A percentile compares a stretch with the other conserved stretches of the same genome.
phyloP scores from a whole-genome alignment of 208 protist species.

The Acanthamoeba lenticulata region DNA sequence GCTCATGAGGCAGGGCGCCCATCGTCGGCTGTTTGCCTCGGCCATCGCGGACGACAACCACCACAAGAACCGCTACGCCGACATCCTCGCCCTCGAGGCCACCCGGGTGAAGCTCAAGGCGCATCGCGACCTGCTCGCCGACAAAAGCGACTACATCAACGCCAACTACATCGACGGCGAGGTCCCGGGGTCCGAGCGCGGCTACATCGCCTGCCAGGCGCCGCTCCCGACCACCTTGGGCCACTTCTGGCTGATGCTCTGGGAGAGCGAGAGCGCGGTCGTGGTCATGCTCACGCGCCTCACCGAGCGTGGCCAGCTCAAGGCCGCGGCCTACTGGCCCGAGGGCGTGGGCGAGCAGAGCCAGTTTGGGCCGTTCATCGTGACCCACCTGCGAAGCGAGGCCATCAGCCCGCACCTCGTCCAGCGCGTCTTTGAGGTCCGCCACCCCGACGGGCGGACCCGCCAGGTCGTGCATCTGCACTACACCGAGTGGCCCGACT shows the following conservation, averaged over 20 bases:
- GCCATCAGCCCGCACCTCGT: neutral
- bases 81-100: neutral
- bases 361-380: neutral
- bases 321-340: conserved; percentile 35
- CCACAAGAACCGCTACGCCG: neutral
- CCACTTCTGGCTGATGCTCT: conserved; percentile 68
- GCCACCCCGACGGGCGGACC: neutral
- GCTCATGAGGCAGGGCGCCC: neutral
- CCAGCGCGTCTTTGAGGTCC: neutral
- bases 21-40: conserved; percentile 2
- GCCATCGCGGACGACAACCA: neutral
- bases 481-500: conserved; percentile 56
- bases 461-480: conserved; percentile 27
- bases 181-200: neutral
- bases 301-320: neutral
- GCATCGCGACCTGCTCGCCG: neutral
- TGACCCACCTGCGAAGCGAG: neutral
- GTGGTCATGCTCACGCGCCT: conserved; percentile 75
- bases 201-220: conserved; percentile 44
- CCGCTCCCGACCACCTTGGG: neutral
- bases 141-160: conserved; percentile 62
- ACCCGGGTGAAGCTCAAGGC: neutral
- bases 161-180: conserved; percentile 20
- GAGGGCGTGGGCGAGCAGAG: neutral
- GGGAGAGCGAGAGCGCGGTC: neutral